These are phyloP conservation scores for Colletotrichum sp. DNA, from an alignment of 2,329 filamentous ascomycete genomes.

Conservation along the genomic window DNA sequence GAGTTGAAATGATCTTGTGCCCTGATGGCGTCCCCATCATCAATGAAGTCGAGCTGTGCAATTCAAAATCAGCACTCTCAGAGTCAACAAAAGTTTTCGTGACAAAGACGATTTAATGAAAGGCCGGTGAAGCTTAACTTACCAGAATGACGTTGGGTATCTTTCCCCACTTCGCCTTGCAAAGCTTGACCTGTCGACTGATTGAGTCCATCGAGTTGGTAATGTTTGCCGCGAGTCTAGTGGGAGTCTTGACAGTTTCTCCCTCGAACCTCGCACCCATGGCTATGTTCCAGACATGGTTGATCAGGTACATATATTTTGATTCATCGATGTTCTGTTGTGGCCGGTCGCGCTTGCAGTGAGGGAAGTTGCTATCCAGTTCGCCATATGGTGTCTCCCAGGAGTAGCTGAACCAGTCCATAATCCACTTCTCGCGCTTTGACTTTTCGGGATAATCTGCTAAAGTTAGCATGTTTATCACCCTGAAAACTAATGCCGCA, in stretches of 20 bases:
- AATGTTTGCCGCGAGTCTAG: not conserved
- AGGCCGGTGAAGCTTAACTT: not conserved
- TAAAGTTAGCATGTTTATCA: not conserved
- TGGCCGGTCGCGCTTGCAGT: not conserved
- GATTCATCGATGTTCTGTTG: not conserved
- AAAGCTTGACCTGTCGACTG: not conserved
- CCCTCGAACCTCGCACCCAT: not conserved
- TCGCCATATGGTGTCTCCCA: not conserved
- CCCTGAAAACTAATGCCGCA: accelerated
- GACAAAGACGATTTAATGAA: not conserved
- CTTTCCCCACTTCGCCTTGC: not conserved
- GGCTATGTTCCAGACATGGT: not conserved
- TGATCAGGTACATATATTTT: not conserved
- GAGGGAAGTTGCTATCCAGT: not conserved
- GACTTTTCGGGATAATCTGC: not conserved
- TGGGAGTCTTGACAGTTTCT: not conserved
- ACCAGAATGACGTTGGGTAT: not conserved
- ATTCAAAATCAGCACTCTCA: accelerated
- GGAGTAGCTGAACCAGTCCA: not conserved
- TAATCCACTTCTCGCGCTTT: not conserved
- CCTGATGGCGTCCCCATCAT: not conserved
- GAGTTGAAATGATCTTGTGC: not conserved
- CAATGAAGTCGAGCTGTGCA: not conserved
- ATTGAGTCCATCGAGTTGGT: not conserved
- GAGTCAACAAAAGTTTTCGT: not conserved